These are phyloP conservation scores for Melocanna baccifera DNA, from an alignment of 176 grass and related monocot genomes.

Conservation along the genomic window DNA sequence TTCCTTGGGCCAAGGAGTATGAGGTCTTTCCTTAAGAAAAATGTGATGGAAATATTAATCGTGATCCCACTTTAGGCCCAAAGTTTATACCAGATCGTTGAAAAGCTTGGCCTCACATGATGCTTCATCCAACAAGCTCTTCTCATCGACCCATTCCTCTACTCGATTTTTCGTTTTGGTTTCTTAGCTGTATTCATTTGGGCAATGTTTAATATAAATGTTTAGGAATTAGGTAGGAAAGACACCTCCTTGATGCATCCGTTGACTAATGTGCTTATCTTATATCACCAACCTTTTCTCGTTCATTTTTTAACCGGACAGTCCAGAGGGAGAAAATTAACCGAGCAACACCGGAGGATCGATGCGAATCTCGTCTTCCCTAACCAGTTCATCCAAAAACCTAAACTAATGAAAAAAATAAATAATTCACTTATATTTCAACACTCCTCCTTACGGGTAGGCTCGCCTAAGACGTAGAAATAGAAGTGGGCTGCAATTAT, in stretches of 20 bases:
- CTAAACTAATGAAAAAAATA: too few relatives aligned
- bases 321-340: too few relatives aligned
- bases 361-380: too few relatives aligned
- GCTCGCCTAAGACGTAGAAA: too few relatives aligned
- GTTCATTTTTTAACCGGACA: too few relatives aligned
- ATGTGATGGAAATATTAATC: constrained; percentile 30
- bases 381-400: too few relatives aligned
- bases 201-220: not conserved
- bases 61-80: constrained; percentile 36
- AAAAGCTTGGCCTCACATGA: constrained; percentile 45
- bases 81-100: constrained; percentile 64
- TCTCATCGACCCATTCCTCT: constrained; percentile 18
- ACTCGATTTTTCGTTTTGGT: not conserved
- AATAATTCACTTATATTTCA: too few relatives aligned
- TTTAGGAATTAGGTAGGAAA: constrained; percentile 55
- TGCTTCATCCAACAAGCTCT: constrained; percentile 27
- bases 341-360: too few relatives aligned
- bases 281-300: not conserved
- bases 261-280: constrained; percentile 51
- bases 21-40: constrained; percentile 55
- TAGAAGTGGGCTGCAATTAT: too few relatives aligned
- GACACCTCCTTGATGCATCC: constrained; percentile 39
- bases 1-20: not conserved
- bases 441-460: too few relatives aligned
- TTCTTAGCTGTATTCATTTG: constrained; percentile 39